Evolutionary conservation across 768 basidiomycete genomes (phyloP).

Genomic region (Multifurca ochricompacta): DNA sequence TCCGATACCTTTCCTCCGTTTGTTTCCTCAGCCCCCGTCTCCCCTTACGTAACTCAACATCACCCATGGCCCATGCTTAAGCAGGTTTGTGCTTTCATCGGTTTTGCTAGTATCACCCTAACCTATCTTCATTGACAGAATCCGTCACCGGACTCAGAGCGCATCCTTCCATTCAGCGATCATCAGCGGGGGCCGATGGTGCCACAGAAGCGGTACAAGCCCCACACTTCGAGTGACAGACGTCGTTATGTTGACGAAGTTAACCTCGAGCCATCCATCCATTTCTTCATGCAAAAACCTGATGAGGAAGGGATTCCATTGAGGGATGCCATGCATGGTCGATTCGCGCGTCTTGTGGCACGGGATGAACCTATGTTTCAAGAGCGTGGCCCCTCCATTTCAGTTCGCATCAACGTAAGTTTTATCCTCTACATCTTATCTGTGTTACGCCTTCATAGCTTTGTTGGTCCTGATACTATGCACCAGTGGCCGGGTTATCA

Average conservation of each 20-base stretch:
- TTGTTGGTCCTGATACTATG: slow-evolving; percentile 8
- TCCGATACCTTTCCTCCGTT: neutral
- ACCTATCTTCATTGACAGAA: neutral
- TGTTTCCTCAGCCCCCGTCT: slow-evolving; percentile 7
- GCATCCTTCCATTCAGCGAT: slow-evolving; percentile 9
- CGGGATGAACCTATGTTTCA: slow-evolving; percentile 64
- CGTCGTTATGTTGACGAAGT: slow-evolving; percentile 72
- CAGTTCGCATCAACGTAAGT: slow-evolving; percentile 65
- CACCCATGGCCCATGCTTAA: neutral
- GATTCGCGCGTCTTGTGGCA: slow-evolving; percentile 44
- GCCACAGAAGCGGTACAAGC: slow-evolving; percentile 65
- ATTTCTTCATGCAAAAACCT: slow-evolving; percentile 49
- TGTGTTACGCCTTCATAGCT: slow-evolving; percentile 6
- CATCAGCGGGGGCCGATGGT: slow-evolving; percentile 36
- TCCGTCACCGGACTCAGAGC: slow-evolving; percentile 11
- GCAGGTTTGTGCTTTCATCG: neutral
- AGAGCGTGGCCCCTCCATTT: slow-evolving; percentile 70
- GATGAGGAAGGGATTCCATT: slow-evolving; percentile 54
- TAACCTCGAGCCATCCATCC: slow-evolving; percentile 52
- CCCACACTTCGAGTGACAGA: slow-evolving; percentile 69
- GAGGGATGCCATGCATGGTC: slow-evolving; percentile 54
- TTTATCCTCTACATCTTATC: slow-evolving; percentile 1
- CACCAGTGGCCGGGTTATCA: slow-evolving; percentile 73
- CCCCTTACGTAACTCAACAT: neutral
- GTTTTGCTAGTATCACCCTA: neutral